These are phyloP conservation scores for Atalantia buxifolia DNA, from an alignment of 345 rosid genomes.

Conservation along the genomic window DNA sequence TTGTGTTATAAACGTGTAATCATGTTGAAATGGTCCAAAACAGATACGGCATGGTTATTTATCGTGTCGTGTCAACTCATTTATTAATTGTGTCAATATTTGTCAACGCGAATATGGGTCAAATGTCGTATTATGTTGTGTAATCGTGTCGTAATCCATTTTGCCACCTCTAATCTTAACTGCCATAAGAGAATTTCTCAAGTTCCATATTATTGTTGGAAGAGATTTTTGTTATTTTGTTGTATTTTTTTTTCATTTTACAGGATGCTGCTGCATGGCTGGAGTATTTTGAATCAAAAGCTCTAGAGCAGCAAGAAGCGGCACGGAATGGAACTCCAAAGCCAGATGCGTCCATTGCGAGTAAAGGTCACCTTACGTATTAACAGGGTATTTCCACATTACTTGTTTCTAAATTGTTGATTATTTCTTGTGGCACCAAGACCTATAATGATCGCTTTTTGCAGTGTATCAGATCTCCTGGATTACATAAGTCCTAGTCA, in stretches of 20 bases:
- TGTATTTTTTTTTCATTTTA: constrained; percentile 15
- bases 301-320: constrained; percentile 70
- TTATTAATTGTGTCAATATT: no score
- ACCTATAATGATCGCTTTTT: constrained; percentile 21
- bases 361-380: constrained; percentile 80
- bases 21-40: no score
- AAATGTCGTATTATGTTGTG: no score
- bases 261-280: constrained; percentile 85
- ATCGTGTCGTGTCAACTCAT: no score
- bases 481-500: constrained; percentile 63
- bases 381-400: constrained; percentile 47
- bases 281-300: constrained; percentile 66
- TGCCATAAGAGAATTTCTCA: no score
- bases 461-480: constrained; percentile 70
- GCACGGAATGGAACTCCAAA: constrained; percentile 63
- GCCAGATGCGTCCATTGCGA: constrained; percentile 64
- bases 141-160: no score
- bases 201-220: no score
- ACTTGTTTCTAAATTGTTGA: constrained; percentile 23
- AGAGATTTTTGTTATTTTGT: no score
- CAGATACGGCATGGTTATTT: no score
- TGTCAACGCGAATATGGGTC: no score
- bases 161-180: no score
- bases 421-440: constrained; percentile 19
- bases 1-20: no score